Evolutionary conservation across 129 eudicot species (phyloP), one percentile per base, ranked within the genome.

Genomic region (Flaveria linearis): DNA sequence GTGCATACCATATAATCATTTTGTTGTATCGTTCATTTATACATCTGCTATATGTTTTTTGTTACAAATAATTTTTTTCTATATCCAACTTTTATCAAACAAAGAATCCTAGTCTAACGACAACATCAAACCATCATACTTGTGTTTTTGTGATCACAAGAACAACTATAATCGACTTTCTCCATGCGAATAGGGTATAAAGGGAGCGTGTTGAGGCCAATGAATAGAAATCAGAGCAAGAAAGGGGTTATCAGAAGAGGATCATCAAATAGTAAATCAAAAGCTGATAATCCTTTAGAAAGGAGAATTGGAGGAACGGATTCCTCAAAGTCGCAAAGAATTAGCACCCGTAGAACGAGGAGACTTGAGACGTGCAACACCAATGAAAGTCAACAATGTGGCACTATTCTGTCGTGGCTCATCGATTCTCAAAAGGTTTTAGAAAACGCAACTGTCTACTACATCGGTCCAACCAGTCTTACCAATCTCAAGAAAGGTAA

Each of bases 371-470:
- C 9, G 17, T 28, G 11, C 42, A 49, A 79, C 67, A 49, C 51
- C 6, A 51, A 66, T 7, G 43, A 52, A 25, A 42, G 13, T 8
- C 43, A 5, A 70, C 73, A 71, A 4, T 12, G 30, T 50, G 81
- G 81, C 9, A 87, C 91, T 4, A 75, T 90, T 22, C 50, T 84
- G 8, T 82, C 88, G 0, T 90, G 96, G 93, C 52, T 90, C 12
- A 68, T 88, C 5, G 82, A 82, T 51, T 70, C 74, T 5, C 52
- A 72, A 43, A 50, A 53, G 1, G 51, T 86, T 47, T 60, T 61
- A 7, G 88, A 89, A 64, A 57, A 36, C 65, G 76, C 65, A 62
- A 49, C 17, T 9, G 73, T 88, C 4, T 50, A 28, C 42, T 77
- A 61, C 68, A 53, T 46, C 1, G 75, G 87, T 36, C 50, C 64